Evolutionary conservation across 306 rosid genomes (phyloP).

Genomic region (Medicago arabica): DNA sequence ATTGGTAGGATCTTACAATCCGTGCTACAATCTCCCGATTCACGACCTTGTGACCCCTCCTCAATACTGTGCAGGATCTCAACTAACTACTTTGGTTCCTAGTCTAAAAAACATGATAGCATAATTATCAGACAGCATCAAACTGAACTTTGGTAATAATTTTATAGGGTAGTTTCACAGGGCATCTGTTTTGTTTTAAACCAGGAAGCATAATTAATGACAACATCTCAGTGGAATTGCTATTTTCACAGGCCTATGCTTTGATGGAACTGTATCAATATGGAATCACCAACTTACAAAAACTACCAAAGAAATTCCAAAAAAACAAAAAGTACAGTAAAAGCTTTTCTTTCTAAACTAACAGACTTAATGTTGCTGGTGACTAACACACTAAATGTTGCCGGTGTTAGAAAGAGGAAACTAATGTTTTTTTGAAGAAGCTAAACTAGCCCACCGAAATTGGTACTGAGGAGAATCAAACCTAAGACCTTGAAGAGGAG

Average conservation of each 20-base stretch:
- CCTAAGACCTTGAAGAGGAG: too few species aligned
- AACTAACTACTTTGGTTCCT: not conserved
- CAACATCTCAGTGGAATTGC: conserved; percentile 17
- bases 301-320: conserved; percentile 18
- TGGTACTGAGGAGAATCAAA: too few species aligned
- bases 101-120: conserved; percentile 17
- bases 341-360: conserved; percentile 5
- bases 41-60: too few species aligned
- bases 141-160: not conserved
- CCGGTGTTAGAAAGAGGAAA: not conserved
- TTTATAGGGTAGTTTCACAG: conserved; percentile 6
- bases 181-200: conserved; percentile 19
- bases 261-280: conserved; percentile 22
- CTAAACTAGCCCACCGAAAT: too few species aligned
- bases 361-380: not conserved
- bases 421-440: not conserved
- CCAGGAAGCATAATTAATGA: not conserved
- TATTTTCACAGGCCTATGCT: not conserved
- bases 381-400: not conserved
- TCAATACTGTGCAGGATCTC: too few species aligned
- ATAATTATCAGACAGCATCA: conserved; percentile 1
- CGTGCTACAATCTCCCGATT: too few species aligned
- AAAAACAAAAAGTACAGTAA: not conserved
- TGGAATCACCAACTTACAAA: conserved; percentile 20
- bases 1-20: too few species aligned